These are phyloP conservation scores for Sideroxylon spinosum DNA, from an alignment of 179 eudicot species.

Conservation along the genomic window DNA sequence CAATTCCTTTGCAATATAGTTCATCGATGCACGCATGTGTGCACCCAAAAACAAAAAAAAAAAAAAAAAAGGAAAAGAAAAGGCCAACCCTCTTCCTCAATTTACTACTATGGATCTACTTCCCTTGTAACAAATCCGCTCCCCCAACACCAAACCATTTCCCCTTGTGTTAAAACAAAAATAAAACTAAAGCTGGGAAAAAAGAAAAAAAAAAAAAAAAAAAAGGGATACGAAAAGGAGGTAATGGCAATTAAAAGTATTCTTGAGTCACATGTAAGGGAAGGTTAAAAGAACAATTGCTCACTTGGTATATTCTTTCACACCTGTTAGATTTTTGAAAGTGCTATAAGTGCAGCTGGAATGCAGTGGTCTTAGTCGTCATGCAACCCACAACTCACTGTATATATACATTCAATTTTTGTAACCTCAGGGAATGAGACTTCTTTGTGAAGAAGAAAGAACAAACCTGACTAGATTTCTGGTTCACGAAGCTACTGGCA, in stretches of 20 bases:
- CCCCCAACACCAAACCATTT: not conserved
- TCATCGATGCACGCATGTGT: no score
- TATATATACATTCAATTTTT: not conserved
- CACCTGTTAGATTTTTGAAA: not conserved
- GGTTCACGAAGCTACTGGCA: slow-evolving; percentile 31
- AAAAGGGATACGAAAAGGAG: not conserved
- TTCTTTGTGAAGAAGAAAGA: not conserved
- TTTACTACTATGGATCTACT: not conserved
- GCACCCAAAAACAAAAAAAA: no score
- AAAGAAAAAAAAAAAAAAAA: no score
- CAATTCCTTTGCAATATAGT: not conserved
- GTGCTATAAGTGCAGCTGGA: not conserved
- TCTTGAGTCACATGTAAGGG: not conserved
- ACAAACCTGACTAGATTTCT: slow-evolving; percentile 50
- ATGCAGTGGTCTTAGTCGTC: not conserved
- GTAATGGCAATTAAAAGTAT: not conserved
- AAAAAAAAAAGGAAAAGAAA: not conserved
- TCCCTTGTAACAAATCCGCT: not conserved
- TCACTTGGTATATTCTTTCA: slow-evolving; percentile 3
- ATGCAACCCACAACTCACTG: no score
- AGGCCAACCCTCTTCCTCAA: not conserved
- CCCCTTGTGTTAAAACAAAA: no score
- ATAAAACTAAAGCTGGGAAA: no score
- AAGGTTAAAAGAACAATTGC: not conserved
- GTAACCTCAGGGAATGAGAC: not conserved